Evolutionary conservation across 1,284 basidiomycete genomes (phyloP), one percentile per base, ranked within the genome.

Genomic region (Irpex sp.): DNA sequence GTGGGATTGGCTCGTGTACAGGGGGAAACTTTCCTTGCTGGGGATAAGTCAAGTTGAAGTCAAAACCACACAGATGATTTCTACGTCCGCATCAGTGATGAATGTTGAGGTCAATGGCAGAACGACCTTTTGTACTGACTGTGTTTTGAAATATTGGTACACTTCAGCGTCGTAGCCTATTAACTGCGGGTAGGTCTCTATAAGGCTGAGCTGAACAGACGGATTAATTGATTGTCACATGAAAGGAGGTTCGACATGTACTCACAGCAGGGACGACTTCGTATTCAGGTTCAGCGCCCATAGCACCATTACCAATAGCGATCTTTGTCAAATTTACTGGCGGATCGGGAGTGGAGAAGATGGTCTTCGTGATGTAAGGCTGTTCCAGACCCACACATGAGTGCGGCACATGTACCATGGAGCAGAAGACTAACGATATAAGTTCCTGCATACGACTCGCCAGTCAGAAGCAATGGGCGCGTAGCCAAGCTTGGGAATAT

Each of bases 361-460:
- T 53, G 3, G 63, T 39, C 49, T 64, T 61, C 6, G 60, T 59
- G 35, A 64, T 61, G 47, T 65, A 65, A 13, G 62, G 61, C 62
- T 63, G 31, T 17, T n/a, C 26, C 13, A 9, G 7, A 33, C 46
- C n/a, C 36, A 15, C 11, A 19, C 21, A 26, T 26, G 9, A 54
- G 33, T 13, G 5, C 21, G 6, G 35, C 33, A 17, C 17, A 26
- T 26, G 21, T 26, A 26, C 21, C 21, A 26, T 26, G 36, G 46
- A 39, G 17, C 8, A 46, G 31, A 21, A 35, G 6, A 58, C 56
- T 47, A 31, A 57, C 59, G 59, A 88, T 87, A 68, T 83, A 89
- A 65, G 78, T 79, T 50, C 88, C 87, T 17, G 88, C 82, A 72
- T 88, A 89, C 68, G 84, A 86, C 71, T 89, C 88, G 1, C 88